Conservation (phyloP, 768 basidiomycete genomes). For the Boletus eberwhitei region DNA sequence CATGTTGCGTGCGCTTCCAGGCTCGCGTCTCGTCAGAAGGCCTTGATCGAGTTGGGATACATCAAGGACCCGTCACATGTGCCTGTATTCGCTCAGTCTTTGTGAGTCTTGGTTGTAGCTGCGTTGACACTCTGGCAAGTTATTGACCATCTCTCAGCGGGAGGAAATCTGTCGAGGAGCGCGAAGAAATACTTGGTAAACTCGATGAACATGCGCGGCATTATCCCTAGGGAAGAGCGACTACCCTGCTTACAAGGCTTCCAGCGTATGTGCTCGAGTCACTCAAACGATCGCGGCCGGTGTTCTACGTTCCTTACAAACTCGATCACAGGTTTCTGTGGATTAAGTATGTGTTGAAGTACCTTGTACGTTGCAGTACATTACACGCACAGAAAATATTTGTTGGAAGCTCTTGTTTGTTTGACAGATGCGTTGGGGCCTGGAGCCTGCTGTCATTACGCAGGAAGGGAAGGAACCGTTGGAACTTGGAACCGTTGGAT, state of each 20-base stretch:
- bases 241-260: neutral
- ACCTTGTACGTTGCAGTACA: neutral
- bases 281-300: neutral
- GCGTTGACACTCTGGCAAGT: neutral
- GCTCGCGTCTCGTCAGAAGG: constrained; percentile 50
- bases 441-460: too few species aligned
- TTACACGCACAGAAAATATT: neutral
- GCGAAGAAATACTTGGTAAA: constrained; percentile 38
- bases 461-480: too few species aligned
- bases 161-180: constrained; percentile 41
- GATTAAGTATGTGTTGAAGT: neutral
- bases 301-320: neutral
- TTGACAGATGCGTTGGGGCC: too few species aligned
- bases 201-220: constrained; percentile 36
- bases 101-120: constrained; percentile 44
- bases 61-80: constrained; percentile 52
- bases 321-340: neutral
- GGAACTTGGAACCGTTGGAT: too few species aligned
- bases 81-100: constrained; percentile 56
- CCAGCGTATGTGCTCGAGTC: neutral
- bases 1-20: constrained; percentile 31
- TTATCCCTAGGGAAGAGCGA: neutral
- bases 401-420: neutral
- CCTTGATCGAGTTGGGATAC: constrained; percentile 60
- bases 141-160: constrained; percentile 29